Conservation (phyloP, 176 grass and related monocot genomes). For the Aegilops bicornis region DNA sequence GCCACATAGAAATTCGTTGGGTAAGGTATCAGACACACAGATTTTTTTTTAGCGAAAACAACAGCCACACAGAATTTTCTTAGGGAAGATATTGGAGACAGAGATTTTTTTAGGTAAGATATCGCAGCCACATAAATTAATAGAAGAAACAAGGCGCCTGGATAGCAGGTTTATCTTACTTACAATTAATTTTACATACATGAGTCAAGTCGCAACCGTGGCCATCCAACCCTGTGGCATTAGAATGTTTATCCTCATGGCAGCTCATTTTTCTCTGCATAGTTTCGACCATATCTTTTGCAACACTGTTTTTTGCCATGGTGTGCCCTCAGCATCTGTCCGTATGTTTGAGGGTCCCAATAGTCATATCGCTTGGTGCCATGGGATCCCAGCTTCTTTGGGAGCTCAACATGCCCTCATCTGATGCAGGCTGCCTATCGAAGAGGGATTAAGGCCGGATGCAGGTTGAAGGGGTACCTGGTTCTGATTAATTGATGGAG, state of each 20-base stretch:
- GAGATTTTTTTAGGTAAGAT: background rate
- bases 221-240: background rate
- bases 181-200: too few relatives aligned
- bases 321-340: background rate
- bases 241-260: background rate
- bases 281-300: background rate
- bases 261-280: background rate
- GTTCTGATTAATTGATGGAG: too few relatives aligned
- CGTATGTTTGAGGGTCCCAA: background rate
- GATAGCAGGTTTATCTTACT: too few relatives aligned
- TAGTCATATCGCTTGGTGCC: background rate
- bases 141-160: background rate
- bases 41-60: background rate
- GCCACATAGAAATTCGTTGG: background rate
- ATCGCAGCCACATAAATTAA: background rate
- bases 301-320: background rate
- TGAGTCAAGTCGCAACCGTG: too few relatives aligned
- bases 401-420: too few relatives aligned
- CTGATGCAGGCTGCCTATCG: too few relatives aligned
- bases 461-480: too few relatives aligned
- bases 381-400: background rate
- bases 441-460: too few relatives aligned
- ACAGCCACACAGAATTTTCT: background rate
- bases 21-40: background rate
- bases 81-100: background rate